Evolutionary conservation across 805 yeast species (phyloP).

Genomic region (Suhomyces sp.): DNA sequence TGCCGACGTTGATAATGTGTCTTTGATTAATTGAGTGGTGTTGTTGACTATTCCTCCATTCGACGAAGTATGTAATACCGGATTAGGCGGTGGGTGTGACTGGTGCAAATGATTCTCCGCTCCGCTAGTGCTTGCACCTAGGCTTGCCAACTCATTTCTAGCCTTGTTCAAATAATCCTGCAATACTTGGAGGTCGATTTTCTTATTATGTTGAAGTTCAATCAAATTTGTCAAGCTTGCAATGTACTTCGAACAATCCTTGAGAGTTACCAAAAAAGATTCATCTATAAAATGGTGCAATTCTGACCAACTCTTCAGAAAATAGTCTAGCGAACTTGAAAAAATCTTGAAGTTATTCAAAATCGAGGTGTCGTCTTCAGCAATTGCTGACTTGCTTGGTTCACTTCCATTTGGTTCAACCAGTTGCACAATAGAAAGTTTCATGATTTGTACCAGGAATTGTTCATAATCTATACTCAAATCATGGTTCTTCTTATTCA

Average conservation of each 20-base stretch:
- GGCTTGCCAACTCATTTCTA: constrained; percentile 54
- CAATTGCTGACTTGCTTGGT: constrained; percentile 5
- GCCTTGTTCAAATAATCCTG: constrained; percentile 76
- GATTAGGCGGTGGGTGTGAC: constrained; percentile 30
- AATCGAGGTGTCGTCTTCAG: constrained; percentile 16
- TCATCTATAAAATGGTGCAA: constrained; percentile 61
- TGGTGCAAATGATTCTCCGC: constrained; percentile 7
- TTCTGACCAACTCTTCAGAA: constrained; percentile 40
- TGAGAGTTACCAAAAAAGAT: constrained; percentile 76
- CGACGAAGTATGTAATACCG: constrained; percentile 21
- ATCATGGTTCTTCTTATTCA: constrained; percentile 69
- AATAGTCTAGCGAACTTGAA: constrained; percentile 36
- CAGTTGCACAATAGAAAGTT: constrained; percentile 58
- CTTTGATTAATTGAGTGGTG: constrained; percentile 47
- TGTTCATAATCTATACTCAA: constrained; percentile 71
- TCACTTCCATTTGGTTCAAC: constrained; percentile 10
- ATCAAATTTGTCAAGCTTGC: constrained; percentile 53
- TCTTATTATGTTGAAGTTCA: constrained; percentile 85
- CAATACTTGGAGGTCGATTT: constrained; percentile 84
- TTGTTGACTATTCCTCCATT: constrained; percentile 39
- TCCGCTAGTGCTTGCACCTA: constrained; percentile 17
- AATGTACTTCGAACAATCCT: constrained; percentile 79
- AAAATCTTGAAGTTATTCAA: constrained; percentile 35
- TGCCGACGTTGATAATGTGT: constrained; percentile 51
- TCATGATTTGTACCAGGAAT: constrained; percentile 67